phyloP scores from a whole-genome alignment of 2,329 filamentous ascomycete genomes.

The Trichoderma oligosporum region DNA sequence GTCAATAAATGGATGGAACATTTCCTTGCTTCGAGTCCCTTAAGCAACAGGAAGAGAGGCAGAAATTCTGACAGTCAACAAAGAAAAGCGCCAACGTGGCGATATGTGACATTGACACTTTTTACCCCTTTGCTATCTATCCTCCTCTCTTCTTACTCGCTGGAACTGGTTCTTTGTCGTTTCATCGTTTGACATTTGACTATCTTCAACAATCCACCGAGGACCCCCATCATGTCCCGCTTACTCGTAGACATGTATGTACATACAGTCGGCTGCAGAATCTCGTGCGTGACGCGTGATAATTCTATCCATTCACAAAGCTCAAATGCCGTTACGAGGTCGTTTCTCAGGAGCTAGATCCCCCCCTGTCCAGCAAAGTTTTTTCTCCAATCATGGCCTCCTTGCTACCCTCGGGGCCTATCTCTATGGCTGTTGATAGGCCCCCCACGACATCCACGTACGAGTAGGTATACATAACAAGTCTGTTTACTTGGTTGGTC shows the following conservation, averaged over 20 bases:
- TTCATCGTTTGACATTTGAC: not conserved
- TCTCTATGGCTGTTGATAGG: not conserved
- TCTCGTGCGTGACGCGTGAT: slow-evolving; percentile 1
- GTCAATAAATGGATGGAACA: not conserved
- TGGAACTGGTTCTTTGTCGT: not conserved
- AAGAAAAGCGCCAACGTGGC: not conserved
- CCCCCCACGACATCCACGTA: not conserved
- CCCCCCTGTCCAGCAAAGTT: not conserved
- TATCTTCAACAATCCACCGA: not conserved
- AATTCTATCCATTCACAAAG: slow-evolving; percentile 3
- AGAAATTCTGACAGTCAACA: not conserved
- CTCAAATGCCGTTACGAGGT: slow-evolving; percentile 2
- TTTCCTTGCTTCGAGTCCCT: no score
- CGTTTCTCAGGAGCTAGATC: not conserved
- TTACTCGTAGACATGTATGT: not conserved
- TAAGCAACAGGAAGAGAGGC: not conserved
- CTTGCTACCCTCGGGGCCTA: slow-evolving; percentile 4
- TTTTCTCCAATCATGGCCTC: not conserved
- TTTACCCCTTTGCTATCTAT: not conserved
- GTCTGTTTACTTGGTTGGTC: not conserved
- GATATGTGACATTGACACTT: not conserved
- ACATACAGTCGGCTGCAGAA: not conserved
- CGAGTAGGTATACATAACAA: no score
- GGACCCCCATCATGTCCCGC: slow-evolving; percentile 4
- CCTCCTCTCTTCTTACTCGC: not conserved